Conservation (phyloP, 768 basidiomycete species). For the Pulveroboletus sp. region DNA sequence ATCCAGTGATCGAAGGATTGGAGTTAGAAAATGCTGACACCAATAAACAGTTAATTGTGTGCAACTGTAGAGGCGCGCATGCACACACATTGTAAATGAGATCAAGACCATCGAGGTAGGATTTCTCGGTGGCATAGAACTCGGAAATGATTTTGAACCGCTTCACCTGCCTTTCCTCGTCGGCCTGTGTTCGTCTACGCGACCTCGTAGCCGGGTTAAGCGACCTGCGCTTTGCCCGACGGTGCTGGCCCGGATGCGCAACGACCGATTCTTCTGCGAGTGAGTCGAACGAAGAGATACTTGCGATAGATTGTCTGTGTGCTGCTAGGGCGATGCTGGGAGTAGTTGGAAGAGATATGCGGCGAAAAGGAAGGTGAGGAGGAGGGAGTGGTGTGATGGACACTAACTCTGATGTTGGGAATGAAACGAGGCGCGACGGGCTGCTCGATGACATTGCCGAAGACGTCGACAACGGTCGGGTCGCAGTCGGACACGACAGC, state of each 20-base stretch:
- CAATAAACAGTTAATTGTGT: neutral
- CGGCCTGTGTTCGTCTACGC: constrained; percentile 36
- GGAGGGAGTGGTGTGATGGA: constrained; percentile 33
- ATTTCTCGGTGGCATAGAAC: constrained; percentile 76
- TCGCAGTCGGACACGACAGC: constrained; percentile 7
- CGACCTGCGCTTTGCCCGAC: constrained; percentile 36
- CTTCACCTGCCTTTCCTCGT: constrained; percentile 52
- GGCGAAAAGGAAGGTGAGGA: constrained; percentile 56
- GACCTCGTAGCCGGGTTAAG: constrained; percentile 22
- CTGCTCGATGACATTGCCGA: constrained; percentile 19
- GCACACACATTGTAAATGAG: constrained; percentile 70
- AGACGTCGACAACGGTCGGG: constrained; percentile 9
- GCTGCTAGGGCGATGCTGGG: constrained; percentile 38
- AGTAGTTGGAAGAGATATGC: constrained; percentile 56
- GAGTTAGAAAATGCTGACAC: constrained; percentile 74
- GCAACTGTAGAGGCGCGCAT: neutral
- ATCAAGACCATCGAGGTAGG: constrained; percentile 79
- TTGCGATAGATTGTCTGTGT: constrained; percentile 63
- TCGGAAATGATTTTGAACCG: constrained; percentile 71
- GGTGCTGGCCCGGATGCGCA: constrained; percentile 21
- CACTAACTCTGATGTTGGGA: constrained; percentile 30
- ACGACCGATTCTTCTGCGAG: constrained; percentile 46
- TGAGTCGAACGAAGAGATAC: constrained; percentile 72
- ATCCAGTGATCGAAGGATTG: constrained; percentile 73
- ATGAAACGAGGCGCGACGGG: constrained; percentile 23